Base-by-base conservation (phyloP, 2,329 filamentous ascomycete genomes). In the Boeremia exigua region DNA sequence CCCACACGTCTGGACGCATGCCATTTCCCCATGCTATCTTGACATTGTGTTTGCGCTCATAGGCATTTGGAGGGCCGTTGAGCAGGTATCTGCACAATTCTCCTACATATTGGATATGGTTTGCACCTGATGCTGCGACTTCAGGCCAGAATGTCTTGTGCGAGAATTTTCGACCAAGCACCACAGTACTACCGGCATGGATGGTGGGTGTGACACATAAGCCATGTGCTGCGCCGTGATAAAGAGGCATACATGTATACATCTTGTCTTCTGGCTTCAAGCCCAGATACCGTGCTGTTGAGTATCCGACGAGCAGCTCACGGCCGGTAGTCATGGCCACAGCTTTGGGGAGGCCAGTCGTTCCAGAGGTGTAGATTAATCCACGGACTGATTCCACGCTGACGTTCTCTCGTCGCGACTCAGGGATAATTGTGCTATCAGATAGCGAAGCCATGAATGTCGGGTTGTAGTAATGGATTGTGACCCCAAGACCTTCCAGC, bases 1-100 rank as follows among this genome's bases (percentile, higher is more conserved):
- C 73, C 74, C 76, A 78, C 0, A 78, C 74, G 55, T 78, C 76
- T 11, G 74, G 73, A 11, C 76, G 58, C 72, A 78, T 75, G n/a
- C 76, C 76, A 45, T 78, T 78, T 11, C 75, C 75, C 71, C 70
- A 77, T 4, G 72, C 74, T 54, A 73, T 55, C 17, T 68, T 42
- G 2, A 74, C 72, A 15, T 67, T 71, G 51, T 77, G 70, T 11
- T 61, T 61, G 10, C 64, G 61, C 49, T 76, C 74, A 33, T 64
- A 67, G 10, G 64, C 58, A 39, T 70, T 72, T n/a, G 59, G 50
- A 2, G 74, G 71, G 1, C 66, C 68, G 29, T 74, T 75, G 7
- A 75, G 47, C 7, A 77, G 53, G 49, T 77, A 77, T 15, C 73
- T 62, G 38, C 73, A 75, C 1, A 75, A 50, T 47, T 77, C 74